phyloP scores from a whole-genome alignment of 2,329 filamentous ascomycete genomes.

The Sclerotiophoma versabilis region DNA sequence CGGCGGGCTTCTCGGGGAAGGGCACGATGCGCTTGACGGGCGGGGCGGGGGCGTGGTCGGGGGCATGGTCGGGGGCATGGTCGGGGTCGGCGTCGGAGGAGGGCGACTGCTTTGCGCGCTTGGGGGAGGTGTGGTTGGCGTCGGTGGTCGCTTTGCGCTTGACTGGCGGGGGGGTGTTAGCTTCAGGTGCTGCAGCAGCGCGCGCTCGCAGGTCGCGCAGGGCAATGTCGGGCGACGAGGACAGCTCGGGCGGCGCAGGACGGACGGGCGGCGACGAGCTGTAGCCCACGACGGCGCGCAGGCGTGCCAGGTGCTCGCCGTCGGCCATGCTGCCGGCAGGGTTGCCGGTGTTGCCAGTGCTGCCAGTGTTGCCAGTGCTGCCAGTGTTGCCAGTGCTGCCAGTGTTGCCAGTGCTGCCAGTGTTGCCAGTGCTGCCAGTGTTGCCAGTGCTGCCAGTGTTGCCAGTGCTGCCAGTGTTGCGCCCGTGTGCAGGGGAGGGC shows the following conservation, averaged over 20 bases:
- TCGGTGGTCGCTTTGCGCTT: slow-evolving; percentile 82
- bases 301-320: neutral
- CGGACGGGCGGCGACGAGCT: slow-evolving; percentile 19
- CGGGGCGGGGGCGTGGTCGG: slow-evolving; percentile 44
- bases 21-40: slow-evolving; percentile 71
- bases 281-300: slow-evolving; percentile 31
- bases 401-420: no score
- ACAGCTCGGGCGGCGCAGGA: neutral
- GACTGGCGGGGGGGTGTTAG: slow-evolving; percentile 40
- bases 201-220: slow-evolving; percentile 9
- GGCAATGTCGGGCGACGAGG: slow-evolving; percentile 22
- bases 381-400: no score
- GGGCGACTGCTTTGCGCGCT: slow-evolving; percentile 59
- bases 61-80: slow-evolving; percentile 48
- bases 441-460: no score
- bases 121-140: slow-evolving; percentile 66
- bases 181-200: neutral
- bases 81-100: slow-evolving; percentile 41
- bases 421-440: no score
- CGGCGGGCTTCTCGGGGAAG: slow-evolving; percentile 92
- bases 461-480: no score
- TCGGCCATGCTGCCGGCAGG: no score
- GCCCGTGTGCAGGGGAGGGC: neutral
- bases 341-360: no score
- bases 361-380: no score